Evolutionary conservation across 2,329 filamentous ascomycete species (phyloP).

Genomic region (Fusarium tanahbumbuense): DNA sequence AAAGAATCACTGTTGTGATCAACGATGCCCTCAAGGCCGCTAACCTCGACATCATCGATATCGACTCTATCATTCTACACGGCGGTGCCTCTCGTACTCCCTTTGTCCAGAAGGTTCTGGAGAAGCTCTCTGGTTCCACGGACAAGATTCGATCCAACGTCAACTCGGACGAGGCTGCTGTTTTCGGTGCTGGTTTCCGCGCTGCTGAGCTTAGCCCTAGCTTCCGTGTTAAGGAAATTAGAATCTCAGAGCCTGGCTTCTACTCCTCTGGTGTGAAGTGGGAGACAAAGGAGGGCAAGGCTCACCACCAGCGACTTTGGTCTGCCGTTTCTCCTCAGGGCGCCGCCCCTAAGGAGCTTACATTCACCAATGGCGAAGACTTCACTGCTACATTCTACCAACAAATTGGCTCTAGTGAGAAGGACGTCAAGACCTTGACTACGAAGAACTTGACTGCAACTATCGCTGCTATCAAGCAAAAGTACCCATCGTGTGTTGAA

Average conservation of each 20-base stretch:
- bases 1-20: conserved; percentile 76
- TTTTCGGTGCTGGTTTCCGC: conserved; percentile 95
- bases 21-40: conserved; percentile 79
- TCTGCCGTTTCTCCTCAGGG: conserved; percentile 80
- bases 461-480: conserved; percentile 80
- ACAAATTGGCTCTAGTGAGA: conserved; percentile 69
- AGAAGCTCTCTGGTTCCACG: conserved; percentile 75
- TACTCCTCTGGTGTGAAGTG: conserved; percentile 84
- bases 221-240: conserved; percentile 98
- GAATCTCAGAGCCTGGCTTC: conserved; percentile 78
- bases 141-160: conserved; percentile 92
- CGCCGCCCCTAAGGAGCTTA: conserved; percentile 81
- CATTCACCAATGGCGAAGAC: conserved; percentile 84
- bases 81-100: conserved; percentile 91
- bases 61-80: conserved; percentile 93
- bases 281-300: conserved; percentile 74
- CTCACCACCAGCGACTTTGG: conserved; percentile 85
- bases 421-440: conserved; percentile 72
- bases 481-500: conserved; percentile 77
- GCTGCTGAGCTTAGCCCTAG: conserved; percentile 91
- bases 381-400: conserved; percentile 86
- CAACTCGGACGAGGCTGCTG: conserved; percentile 95
- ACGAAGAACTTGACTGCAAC: conserved; percentile 90
- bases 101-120: conserved; percentile 91
- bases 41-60: conserved; percentile 76